Evolutionary conservation across 805 yeast genomes (phyloP), one percentile per base, ranked within the genome.

Genomic region (Komagataella kurtzmanii): DNA sequence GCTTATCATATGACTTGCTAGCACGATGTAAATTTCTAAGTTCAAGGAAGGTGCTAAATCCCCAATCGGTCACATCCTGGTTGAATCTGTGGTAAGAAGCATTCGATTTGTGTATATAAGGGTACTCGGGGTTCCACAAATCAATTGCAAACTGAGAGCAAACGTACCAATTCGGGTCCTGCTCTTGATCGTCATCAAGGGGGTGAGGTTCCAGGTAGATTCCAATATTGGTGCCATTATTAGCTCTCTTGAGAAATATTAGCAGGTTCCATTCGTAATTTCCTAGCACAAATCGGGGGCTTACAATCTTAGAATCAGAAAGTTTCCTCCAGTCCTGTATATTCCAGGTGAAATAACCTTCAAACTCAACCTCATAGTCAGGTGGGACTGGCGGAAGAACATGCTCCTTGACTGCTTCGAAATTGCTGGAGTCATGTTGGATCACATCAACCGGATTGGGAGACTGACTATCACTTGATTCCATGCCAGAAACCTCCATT

Each of bases 101-200:
- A 59, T 80, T 83, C 10, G 76, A 67, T 23, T 79, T 70, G 61
- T 77, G 81, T n/a, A 78, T 68, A 3, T 73, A 64, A 0, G 90
- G 85, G 60, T 82, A 78, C 4, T 71, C 70, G 1, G 97, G 96
- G 61, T 85, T 85, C 79, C 97, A 89, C 52, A 88, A 72, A 49
- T 83, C 85, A 46, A 93, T 74, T 3, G 86, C 86, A 67, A 93
- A 93, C 60, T 89, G 95, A 2, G 93, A 95, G 67, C 97, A 89
- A n/a, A 80, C 83, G 52, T 81, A 81, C 96, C 96, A 89, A 36
- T 45, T 45, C 14, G 56, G 62, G 1, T 59, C 64, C 3, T 65
- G 61, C 10, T 62, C 65, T 2, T 56, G 61, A 24, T 64, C 59
- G 14, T 49, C 54, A n/a, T 50, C 47, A 4, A 51, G 52, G 8